Percentiles rank a stretch among this genome's conserved stretches.
phyloP scores from a whole-genome alignment of 345 rosid genomes.

The Syzygium aromaticum region DNA sequence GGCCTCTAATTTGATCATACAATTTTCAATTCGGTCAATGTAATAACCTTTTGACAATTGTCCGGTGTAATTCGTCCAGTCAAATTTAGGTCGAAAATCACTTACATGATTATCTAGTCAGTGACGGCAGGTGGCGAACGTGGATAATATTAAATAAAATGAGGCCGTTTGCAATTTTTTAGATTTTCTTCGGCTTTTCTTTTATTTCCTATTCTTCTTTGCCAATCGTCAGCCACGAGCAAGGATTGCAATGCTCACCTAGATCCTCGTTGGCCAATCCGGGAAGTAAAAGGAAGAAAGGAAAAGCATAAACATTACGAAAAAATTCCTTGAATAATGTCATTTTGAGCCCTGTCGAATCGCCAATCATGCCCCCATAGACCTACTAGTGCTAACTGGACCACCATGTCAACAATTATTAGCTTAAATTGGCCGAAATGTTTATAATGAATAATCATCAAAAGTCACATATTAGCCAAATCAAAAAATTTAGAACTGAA shows the following conservation, averaged over 20 bases:
- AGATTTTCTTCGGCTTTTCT: neutral
- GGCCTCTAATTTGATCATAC: neutral
- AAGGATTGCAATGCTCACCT: neutral
- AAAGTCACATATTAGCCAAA: accelerated
- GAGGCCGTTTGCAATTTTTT: accelerated
- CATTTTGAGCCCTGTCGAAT: neutral
- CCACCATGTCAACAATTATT: accelerated
- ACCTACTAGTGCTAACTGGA: accelerated
- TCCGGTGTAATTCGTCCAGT: accelerated
- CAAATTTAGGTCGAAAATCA: neutral
- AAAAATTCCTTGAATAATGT: neutral
- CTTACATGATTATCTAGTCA: accelerated
- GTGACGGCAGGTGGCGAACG: accelerated
- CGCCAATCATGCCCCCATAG: too few species aligned
- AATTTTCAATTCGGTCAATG: too few species aligned
- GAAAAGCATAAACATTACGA: neutral
- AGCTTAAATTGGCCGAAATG: neutral
- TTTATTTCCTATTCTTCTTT: neutral
- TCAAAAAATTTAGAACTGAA: neutral
- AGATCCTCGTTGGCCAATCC: neutral
- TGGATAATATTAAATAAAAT: neutral
- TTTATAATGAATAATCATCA: neutral
- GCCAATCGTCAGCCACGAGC: accelerated
- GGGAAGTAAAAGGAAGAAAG: neutral
- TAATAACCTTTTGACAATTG: too few species aligned